Base-by-base conservation (phyloP, 129 eudicot species). In the Centella asiatica region DNA sequence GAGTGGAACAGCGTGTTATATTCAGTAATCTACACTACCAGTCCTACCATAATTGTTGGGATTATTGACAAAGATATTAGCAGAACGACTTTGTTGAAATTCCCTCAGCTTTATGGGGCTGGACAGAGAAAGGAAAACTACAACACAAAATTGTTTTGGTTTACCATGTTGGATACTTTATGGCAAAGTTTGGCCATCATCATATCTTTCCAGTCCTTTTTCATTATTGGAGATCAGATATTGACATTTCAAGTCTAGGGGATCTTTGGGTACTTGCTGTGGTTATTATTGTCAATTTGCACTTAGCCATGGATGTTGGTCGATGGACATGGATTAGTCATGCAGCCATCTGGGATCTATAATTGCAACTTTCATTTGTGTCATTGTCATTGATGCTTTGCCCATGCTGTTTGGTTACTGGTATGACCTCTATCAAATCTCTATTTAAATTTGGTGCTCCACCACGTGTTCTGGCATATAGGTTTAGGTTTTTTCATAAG, bases 1-100 rank as follows among this genome's bases (percentile, higher is more conserved):
- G 99, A 93, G 52, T 88, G 99, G 99, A 93, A 96, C 86, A 85
- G 95, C 24, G 85, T 93, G 61, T 63, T 93, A 69, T 93, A 93
- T 67, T 93, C 99, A 18, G 76, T 93, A 37, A 69, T 88, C 57
- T 93, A 93, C 69, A 87, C 95, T 24, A 68, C 99, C 7, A 32
- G 85, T 44, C 99, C 99, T 23, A 93, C 99, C 64, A 77, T 93
- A 28, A 71, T 93, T 14, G 82, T 93, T 25, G 99, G 85, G 18
- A 72, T 93, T 76, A 87, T 93, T 20, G 99, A 93, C 78, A 93
- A 93, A 75, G 95, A 93, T 77, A 60, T 88, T 67, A 72, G 99
- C 58, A 70, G 93, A 76, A 70, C 28, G 34, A 85, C 95, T 59
- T 72, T 93, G 14, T 47, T 93, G 49, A 69, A 74, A 66, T 72